phyloP scores from a whole-genome alignment of 2,329 filamentous ascomycete species.

The Penicillium frequentans region DNA sequence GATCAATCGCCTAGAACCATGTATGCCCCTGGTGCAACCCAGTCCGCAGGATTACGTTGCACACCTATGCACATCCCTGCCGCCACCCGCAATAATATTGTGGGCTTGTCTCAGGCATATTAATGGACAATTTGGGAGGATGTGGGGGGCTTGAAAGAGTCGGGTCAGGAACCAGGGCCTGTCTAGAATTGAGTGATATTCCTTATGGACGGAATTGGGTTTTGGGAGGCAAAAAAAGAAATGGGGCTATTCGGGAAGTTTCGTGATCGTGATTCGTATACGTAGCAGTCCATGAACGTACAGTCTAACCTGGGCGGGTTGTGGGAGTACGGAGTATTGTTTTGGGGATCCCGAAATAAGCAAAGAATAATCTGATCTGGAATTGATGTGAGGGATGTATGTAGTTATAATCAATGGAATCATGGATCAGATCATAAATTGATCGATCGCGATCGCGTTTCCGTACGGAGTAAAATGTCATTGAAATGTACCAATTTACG shows the following conservation, averaged over 20 bases:
- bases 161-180: neutral
- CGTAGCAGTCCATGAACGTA: too few species aligned
- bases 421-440: neutral
- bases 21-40: constrained; percentile 1
- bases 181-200: neutral
- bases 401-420: neutral
- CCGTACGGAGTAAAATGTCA: neutral
- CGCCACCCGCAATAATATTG: constrained; percentile 4
- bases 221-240: neutral
- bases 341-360: neutral
- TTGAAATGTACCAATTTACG: neutral
- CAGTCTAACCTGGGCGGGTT: too few species aligned
- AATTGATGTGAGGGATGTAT: neutral
- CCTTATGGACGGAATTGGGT: neutral
- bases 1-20: constrained; percentile 4
- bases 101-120: constrained; percentile 11
- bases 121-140: neutral
- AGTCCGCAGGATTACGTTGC: constrained; percentile 4
- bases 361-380: neutral
- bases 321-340: neutral
- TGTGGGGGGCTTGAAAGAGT: neutral
- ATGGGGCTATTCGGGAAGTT: neutral
- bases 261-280: neutral
- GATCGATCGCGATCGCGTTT: neutral
- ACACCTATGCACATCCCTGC: constrained; percentile 2